Base-by-base conservation (phyloP, 352 stramenopile genomes). In the Phytophthora cactorum region DNA sequence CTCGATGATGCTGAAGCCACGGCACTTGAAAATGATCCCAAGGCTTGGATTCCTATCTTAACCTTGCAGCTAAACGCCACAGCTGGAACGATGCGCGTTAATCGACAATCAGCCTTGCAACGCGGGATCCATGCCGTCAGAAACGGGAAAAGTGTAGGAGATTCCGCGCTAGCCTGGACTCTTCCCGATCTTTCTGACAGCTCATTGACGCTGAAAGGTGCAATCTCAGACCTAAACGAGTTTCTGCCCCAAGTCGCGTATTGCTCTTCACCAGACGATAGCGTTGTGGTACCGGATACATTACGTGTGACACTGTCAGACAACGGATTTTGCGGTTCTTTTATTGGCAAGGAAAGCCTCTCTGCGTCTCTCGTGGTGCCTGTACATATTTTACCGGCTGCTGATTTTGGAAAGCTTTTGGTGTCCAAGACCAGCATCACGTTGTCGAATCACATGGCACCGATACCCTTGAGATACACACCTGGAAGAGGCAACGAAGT, bases 201-300 rank as follows among this genome's bases (percentile, higher is more conserved):
- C 11, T 56, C 43, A 2, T 36, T 72, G 15, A 32, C 55, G 0
- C 6, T 79, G 8, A 59, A 68, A 53, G 67, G 67, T 6, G 29
- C 52, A 7, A 44, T 71, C 11, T 68, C 51, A 8, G 66, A 74
- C 39, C 52, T 79, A 14, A 65, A 72, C 39, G 31, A 15, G 2
- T 63, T 70, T 25, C 49, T 79, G 34, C 27, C 63, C 10, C 25
- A 54, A 28, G 41, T 68, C 10, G 52, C 59, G 29, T 79, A 79
- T 55, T 82, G 74, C 45, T 68, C 61, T 15, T 71, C 49, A 3
- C 4, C 53, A 49, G 41, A 60, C 2, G n/a, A 14, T 4, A 66
- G 25, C 8, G 34, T 47, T 34, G n/a, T 52, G 22, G 15, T 38
- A 17, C 12, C 46, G 6, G 56, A 68, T 57, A 46, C 36, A 17